Evolutionary conservation across 2,329 filamentous ascomycete species (phyloP).

Genomic region (Claviceps pazoutovae): DNA sequence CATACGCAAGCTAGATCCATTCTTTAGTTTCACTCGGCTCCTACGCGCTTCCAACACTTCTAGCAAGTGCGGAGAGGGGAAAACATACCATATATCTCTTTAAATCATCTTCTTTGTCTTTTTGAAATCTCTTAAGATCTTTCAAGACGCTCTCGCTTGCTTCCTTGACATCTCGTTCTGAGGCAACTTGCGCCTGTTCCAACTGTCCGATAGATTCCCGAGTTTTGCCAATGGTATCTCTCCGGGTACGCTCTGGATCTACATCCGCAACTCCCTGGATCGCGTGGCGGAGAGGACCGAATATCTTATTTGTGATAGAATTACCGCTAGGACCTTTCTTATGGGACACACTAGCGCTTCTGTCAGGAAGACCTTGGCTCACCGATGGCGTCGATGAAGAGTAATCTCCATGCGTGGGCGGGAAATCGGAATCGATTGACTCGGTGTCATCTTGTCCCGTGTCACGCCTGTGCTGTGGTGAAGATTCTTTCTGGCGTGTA

Average conservation of each 20-base stretch:
- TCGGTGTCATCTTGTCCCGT: slow-evolving; percentile 61
- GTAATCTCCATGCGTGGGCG: slow-evolving; percentile 68
- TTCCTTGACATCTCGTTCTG: slow-evolving; percentile 84
- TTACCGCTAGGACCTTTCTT: slow-evolving; percentile 75
- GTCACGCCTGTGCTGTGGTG: slow-evolving; percentile 37
- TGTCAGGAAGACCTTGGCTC: slow-evolving; percentile 54
- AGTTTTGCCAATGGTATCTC: slow-evolving; percentile 93
- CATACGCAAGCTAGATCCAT: slow-evolving; percentile 64
- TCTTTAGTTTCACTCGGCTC: slow-evolving; percentile 13
- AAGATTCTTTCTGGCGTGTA: slow-evolving; percentile 38
- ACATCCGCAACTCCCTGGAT: slow-evolving; percentile 94
- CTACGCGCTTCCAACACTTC: neutral
- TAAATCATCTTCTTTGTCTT: slow-evolving; percentile 89
- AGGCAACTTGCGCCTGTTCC: slow-evolving; percentile 79
- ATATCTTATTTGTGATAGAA: slow-evolving; percentile 86
- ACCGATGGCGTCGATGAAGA: slow-evolving; percentile 52
- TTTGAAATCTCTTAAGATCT: slow-evolving; percentile 85
- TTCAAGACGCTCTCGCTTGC: slow-evolving; percentile 78
- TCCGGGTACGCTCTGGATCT: slow-evolving; percentile 80
- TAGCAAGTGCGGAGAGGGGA: too few species aligned
- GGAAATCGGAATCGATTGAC: slow-evolving; percentile 92
- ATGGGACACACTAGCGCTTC: slow-evolving; percentile 38
- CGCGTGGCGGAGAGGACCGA: slow-evolving; percentile 87
- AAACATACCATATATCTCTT: slow-evolving; percentile 81
- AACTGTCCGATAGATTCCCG: slow-evolving; percentile 73